These are phyloP conservation scores for Backusella circina DNA, from an alignment of 192 early-diverging fungal genomes.

Conservation along the genomic window DNA sequence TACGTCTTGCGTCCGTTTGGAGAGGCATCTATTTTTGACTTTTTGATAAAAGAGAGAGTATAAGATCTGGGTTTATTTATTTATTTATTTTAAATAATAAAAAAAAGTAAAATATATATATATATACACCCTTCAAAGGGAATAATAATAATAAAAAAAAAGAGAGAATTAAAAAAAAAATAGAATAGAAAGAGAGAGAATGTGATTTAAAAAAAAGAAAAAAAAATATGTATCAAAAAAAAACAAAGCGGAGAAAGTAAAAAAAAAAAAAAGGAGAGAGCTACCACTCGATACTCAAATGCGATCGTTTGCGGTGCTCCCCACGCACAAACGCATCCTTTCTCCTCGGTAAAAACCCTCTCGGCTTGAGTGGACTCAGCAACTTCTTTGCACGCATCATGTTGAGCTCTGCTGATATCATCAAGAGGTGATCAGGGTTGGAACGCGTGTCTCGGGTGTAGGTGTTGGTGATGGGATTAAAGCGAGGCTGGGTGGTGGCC, in stretches of 20 bases:
- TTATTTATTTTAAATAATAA: not conserved
- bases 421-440: slow-evolving; percentile 49
- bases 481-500: slow-evolving; percentile 34
- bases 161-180: slow-evolving; percentile 8
- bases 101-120: not conserved
- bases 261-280: not conserved
- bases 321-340: slow-evolving; percentile 24
- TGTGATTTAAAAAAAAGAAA: not conserved
- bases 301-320: not conserved
- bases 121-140: not conserved
- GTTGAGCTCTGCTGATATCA: slow-evolving; percentile 54
- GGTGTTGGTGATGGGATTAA: slow-evolving; percentile 31
- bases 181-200: not conserved
- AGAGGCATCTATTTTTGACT: slow-evolving; percentile 10
- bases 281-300: not conserved
- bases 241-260: not conserved
- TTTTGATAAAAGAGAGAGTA: not conserved
- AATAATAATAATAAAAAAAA: not conserved
- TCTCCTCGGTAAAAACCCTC: slow-evolving; percentile 34
- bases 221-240: not conserved
- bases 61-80: not conserved
- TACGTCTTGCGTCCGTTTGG: slow-evolving; percentile 13
- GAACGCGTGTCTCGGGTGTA: slow-evolving; percentile 46
- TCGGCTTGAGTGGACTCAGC: slow-evolving; percentile 44
- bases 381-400: slow-evolving; percentile 53